Percentiles rank a stretch among this genome's conserved stretches.
Conservation (phyloP, 495 filamentous ascomycete genomes). For the Daldinia vernicosa region DNA sequence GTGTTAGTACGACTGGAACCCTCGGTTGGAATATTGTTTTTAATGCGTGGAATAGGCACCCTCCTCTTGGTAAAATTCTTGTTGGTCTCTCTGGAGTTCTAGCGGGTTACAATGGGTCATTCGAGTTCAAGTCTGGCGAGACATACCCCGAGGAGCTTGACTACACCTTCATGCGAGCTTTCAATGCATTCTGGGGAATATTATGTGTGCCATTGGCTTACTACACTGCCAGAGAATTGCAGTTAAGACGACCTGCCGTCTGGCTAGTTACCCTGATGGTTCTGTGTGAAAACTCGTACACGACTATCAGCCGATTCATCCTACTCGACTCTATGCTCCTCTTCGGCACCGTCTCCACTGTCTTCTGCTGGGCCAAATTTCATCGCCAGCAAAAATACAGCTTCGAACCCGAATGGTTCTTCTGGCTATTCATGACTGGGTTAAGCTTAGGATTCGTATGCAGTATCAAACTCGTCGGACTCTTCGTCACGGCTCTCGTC, state of each 20-base stretch:
- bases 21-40: conserved; percentile 18
- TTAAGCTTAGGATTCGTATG: conserved; percentile 96
- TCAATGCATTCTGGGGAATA: conserved; percentile 95
- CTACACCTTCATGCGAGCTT: conserved; percentile 98
- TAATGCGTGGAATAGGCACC: conserved; percentile 62
- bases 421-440: conserved; percentile 90
- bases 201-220: conserved; percentile 94
- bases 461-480: conserved; percentile 97
- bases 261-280: conserved; percentile 98
- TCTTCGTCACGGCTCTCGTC: conserved; percentile 93
- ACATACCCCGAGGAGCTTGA: conserved; percentile 91
- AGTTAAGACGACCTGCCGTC: conserved; percentile 82
- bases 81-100: conserved; percentile 95
- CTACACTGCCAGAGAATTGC: conserved; percentile 89
- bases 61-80: conserved; percentile 96
- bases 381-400: conserved; percentile 82
- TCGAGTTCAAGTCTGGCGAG: conserved; percentile 99
- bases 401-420: conserved; percentile 89
- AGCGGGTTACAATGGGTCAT: conserved; percentile 98
- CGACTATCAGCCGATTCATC: conserved; percentile 97
- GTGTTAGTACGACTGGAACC: conserved; percentile 59
- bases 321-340: conserved; percentile 97
- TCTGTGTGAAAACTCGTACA: conserved; percentile 97
- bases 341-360: conserved; percentile 96
- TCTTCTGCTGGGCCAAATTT: conserved; percentile 95